phyloP scores from a whole-genome alignment of 768 basidiomycete species.

The Termitomyces sp. region DNA sequence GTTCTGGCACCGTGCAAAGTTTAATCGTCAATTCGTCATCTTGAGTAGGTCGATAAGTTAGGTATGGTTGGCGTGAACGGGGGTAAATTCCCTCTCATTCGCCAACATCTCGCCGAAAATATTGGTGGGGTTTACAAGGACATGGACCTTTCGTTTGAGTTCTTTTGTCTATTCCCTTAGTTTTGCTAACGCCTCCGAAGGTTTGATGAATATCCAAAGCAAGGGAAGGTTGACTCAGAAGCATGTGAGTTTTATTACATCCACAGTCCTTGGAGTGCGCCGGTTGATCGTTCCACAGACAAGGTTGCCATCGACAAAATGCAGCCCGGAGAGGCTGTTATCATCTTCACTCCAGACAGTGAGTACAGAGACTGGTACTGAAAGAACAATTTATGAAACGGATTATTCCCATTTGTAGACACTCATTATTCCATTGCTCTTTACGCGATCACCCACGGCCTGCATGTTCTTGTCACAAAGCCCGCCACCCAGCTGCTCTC shows the following conservation, averaged over 20 bases:
- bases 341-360: conserved; percentile 93
- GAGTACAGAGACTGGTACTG: conserved; percentile 17
- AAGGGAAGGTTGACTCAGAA: conserved; percentile 62
- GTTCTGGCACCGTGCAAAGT: neutral
- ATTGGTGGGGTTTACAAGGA: conserved; percentile 83
- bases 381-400: neutral
- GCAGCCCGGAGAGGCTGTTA: conserved; percentile 80
- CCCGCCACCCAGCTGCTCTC: conserved; percentile 84
- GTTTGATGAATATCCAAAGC: conserved; percentile 78
- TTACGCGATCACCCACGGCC: conserved; percentile 78
- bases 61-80: conserved; percentile 91
- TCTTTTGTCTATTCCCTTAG: neutral
- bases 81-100: conserved; percentile 82
- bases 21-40: neutral
- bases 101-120: conserved; percentile 75
- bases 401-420: conserved; percentile 28
- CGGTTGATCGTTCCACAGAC: conserved; percentile 40
- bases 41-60: conserved; percentile 56
- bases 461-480: conserved; percentile 92
- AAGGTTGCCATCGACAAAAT: conserved; percentile 76
- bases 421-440: conserved; percentile 85
- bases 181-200: conserved; percentile 26
- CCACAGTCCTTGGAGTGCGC: neutral
- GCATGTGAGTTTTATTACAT: conserved; percentile 57
- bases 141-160: conserved; percentile 72